Percentiles rank a stretch among this genome's conserved stretches.
phyloP scores from a whole-genome alignment of 257 asterid species.

The Anisodus tanguticus region DNA sequence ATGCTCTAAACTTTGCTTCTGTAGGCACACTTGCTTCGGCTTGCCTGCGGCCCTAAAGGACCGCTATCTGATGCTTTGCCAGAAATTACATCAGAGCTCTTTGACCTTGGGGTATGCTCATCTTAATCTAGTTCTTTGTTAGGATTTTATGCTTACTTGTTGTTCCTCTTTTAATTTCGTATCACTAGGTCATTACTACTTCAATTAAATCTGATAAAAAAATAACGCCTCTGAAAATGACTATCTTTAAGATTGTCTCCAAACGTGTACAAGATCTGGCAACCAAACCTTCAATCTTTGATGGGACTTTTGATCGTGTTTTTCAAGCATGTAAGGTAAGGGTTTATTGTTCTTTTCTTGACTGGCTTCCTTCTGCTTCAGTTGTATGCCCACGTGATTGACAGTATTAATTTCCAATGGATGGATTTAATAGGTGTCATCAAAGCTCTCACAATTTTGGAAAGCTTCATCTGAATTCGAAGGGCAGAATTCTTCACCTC shows the following conservation, averaged over 20 bases:
- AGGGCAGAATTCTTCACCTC: constrained; percentile 56
- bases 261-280: constrained; percentile 75
- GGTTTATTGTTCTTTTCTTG: constrained; percentile 30
- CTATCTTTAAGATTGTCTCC: constrained; percentile 65
- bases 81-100: constrained; percentile 81
- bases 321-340: constrained; percentile 77
- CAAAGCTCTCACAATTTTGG: constrained; percentile 77
- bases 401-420: constrained; percentile 28
- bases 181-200: constrained; percentile 5
- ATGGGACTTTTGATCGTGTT: constrained; percentile 63
- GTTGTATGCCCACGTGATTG: constrained; percentile 34
- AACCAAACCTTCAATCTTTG: constrained; percentile 68
- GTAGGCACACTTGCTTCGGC: constrained; percentile 94
- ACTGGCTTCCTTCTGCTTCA: constrained; percentile 31
- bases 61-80: constrained; percentile 80
- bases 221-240: constrained; percentile 1
- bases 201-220: neutral
- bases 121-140: constrained; percentile 34
- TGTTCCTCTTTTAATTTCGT: constrained; percentile 28
- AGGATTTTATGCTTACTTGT: constrained; percentile 4
- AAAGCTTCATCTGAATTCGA: constrained; percentile 63
- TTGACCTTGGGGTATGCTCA: constrained; percentile 69
- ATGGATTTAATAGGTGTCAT: constrained; percentile 58
- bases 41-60: constrained; percentile 84
- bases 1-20: constrained; percentile 38